Evolutionary conservation across 202 grass and related monocot genomes (phyloP).

Genomic region (Dendrocalamus latiflorus): DNA sequence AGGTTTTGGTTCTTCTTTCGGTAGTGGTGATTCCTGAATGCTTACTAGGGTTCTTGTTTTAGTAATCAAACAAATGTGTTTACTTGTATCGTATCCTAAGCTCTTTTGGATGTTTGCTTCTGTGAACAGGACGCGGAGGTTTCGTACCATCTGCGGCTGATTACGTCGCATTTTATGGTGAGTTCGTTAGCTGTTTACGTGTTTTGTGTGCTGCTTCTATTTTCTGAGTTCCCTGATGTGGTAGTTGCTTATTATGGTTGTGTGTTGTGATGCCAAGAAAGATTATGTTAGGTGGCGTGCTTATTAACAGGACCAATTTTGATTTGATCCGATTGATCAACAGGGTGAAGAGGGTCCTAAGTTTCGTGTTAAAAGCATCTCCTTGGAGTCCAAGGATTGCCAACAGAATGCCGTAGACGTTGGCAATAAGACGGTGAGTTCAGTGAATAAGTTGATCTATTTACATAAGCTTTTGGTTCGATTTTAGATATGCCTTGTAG

Average conservation of each 20-base stretch:
- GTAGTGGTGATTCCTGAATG: neutral
- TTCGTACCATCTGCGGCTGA: neutral
- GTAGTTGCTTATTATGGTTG: neutral
- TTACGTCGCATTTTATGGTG: conserved; percentile 43
- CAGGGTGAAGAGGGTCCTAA: conserved; percentile 70
- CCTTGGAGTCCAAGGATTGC: conserved; percentile 11
- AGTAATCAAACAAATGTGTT: neutral
- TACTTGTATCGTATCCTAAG: neutral
- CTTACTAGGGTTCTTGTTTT: neutral
- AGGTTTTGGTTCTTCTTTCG: conserved; percentile 20
- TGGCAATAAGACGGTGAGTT: conserved; percentile 43
- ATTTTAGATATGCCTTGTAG: too few relatives aligned
- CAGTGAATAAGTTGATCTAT: neutral
- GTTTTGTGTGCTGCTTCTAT: neutral
- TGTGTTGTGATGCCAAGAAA: neutral
- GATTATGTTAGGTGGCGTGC: neutral
- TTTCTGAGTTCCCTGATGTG: neutral
- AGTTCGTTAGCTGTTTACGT: neutral
- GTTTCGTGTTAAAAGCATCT: conserved; percentile 25
- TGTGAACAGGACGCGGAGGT: conserved; percentile 5
- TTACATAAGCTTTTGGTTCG: neutral
- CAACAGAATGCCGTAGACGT: conserved; percentile 10
- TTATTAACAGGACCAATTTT: neutral
- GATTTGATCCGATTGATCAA: neutral
- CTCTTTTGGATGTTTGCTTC: neutral